These are phyloP conservation scores for Hordeum marinum DNA, from an alignment of 176 grass and related monocot genomes.

Conservation along the genomic window DNA sequence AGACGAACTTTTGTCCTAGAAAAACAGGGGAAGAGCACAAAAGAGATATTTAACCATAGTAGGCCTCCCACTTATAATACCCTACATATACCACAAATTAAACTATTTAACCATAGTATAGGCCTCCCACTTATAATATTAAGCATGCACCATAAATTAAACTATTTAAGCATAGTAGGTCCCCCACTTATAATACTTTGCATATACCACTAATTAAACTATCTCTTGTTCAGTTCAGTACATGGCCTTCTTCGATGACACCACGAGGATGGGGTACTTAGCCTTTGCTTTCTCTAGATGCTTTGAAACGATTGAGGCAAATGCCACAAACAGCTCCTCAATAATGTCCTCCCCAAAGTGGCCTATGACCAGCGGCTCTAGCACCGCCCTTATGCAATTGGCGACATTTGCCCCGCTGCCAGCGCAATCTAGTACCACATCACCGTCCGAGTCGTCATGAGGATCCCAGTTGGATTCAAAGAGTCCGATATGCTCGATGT, in stretches of 20 bases:
- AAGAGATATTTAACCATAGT: neutral
- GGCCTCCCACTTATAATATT: no score
- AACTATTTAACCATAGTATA: no score
- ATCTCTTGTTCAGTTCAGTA: neutral
- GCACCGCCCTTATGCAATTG: neutral
- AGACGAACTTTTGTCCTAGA: no score
- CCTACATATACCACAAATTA: no score
- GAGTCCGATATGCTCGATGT: neutral
- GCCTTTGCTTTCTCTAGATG: neutral
- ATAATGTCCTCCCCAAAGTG: neutral
- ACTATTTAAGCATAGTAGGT: no score
- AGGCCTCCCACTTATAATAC: neutral
- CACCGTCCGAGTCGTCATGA: neutral
- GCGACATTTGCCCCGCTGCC: neutral
- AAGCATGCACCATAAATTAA: neutral
- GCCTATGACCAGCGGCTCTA: neutral
- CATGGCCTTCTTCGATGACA: neutral
- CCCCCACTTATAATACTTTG: neutral
- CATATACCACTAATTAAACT: neutral
- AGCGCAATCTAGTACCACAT: neutral
- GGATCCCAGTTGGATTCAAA: constrained; percentile 1
- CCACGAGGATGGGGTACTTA: neutral
- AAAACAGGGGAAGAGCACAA: no score
- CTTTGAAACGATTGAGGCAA: neutral
- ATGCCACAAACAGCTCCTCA: neutral